These are phyloP conservation scores for Monosporascus sp. DNA, from an alignment of 2,329 filamentous ascomycete species.

Conservation along the genomic window DNA sequence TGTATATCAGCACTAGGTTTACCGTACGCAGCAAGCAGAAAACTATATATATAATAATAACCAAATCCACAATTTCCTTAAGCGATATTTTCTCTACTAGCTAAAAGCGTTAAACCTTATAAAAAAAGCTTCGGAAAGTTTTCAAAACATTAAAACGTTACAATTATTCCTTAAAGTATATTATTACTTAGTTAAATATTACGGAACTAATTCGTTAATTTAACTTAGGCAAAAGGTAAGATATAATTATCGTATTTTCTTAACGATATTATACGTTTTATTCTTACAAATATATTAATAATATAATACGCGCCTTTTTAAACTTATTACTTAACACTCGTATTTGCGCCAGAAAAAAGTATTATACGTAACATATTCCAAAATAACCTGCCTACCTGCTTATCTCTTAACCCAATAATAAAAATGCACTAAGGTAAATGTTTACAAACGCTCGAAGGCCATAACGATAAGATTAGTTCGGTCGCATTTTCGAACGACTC, in stretches of 20 bases:
- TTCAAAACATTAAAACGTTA: no score
- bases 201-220: constrained; percentile 1
- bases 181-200: not conserved
- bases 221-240: constrained; percentile 1
- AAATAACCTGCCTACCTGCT: constrained; percentile 11
- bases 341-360: constrained; percentile 26
- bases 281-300: constrained; percentile 14
- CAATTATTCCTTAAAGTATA: constrained; percentile 5
- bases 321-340: constrained; percentile 25
- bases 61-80: no score
- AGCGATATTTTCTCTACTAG: no score
- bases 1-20: no score
- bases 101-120: no score
- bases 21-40: no score
- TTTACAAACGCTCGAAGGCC: no score
- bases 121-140: no score
- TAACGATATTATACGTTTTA: constrained; percentile 21
- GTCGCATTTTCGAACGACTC: no score
- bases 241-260: constrained; percentile 11
- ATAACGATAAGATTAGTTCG: no score
- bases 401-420: constrained; percentile 14
- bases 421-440: not conserved
- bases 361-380: constrained; percentile 17
- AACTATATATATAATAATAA: no score
- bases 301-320: constrained; percentile 26